Evolutionary conservation across 2,329 filamentous ascomycete species (phyloP), one percentile per base, ranked within the genome.

Genomic region (Ramichloridium luteum): DNA sequence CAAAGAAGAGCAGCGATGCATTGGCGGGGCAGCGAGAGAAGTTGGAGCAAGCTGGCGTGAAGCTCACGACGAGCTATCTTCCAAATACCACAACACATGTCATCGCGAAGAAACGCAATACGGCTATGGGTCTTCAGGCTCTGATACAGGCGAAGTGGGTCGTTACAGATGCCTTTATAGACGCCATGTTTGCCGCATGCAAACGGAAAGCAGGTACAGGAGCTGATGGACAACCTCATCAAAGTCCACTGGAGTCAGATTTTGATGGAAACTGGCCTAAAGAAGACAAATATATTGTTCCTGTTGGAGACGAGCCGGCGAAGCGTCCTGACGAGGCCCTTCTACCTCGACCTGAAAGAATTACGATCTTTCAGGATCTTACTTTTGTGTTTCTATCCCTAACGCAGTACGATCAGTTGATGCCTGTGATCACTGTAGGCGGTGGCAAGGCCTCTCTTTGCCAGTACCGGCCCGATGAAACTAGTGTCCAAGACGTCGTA

Each of bases 41-140:
- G 32, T 70, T 96, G 12, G 84, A 92, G 51, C 72, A 77, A 27
- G 67, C 93, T n/a, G 90, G 93, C 51, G 77, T 96, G 55, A 96
- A 94, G 55, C 77, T 84, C 10, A 62, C 80, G 10, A 65, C 72
- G 26, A 77, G 85, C 3, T 94, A 84, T 54, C 61, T 80, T 14
- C 60, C 68, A 15, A 67, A 62, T 11, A 61, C 70, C 16, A 94
- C 88, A 0, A 93, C 88, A 0, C 86, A 96, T 55, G 80, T 93
- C 8, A 75, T 96, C 18, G 77, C 83, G 5, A 81, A 76, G 54
- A 94, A 93, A 58, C 72, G 90, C 28, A 98, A 96, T 54, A 88
- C 84, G 0, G 72, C 86, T 0, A 85, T 84, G 43, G 83, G 82
- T 0, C 65, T 98, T 2, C 84, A 92, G 50, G 88, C 83, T 2